Evolutionary conservation across 2,329 filamentous ascomycete genomes (phyloP).

Genomic region (Aspergillus aculeatinus): DNA sequence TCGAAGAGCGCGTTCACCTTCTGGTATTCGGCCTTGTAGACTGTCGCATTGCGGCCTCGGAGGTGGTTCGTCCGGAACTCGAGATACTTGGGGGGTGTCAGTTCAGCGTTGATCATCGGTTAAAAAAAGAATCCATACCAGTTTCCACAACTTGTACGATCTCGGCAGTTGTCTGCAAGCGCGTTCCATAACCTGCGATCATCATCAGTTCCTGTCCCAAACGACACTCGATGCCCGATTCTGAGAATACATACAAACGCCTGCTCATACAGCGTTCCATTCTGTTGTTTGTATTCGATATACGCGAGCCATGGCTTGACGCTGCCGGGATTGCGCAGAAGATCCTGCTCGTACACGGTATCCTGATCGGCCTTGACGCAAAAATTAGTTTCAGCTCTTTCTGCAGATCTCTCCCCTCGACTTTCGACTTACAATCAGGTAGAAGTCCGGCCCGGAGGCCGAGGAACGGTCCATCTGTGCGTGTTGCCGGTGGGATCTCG

Average conservation of each 20-base stretch:
- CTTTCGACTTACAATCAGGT: conserved; percentile 44
- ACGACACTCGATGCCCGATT: not conserved
- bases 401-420: not conserved
- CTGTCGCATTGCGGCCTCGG: conserved; percentile 75
- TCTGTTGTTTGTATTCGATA: conserved; percentile 82
- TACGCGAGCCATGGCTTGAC: conserved; percentile 95
- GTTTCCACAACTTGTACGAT: conserved; percentile 98
- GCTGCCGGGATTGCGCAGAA: conserved; percentile 78
- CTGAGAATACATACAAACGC: conserved; percentile 58
- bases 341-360: conserved; percentile 93
- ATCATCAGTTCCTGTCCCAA: conserved; percentile 9
- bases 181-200: conserved; percentile 70
- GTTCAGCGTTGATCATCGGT: conserved; percentile 1
- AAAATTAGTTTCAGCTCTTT: conserved; percentile 23
- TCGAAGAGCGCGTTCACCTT: conserved; percentile 97
- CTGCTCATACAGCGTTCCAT: conserved; percentile 83
- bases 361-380: conserved; percentile 72
- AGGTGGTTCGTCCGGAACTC: conserved; percentile 80
- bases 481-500: conserved; percentile 46
- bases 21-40: conserved; percentile 75
- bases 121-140: conserved; percentile 54
- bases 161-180: conserved; percentile 86
- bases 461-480: conserved; percentile 44
- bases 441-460: conserved; percentile 45
- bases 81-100: conserved; percentile 64